Percentiles rank a stretch among this genome's conserved stretches.
phyloP scores from a whole-genome alignment of 2,329 filamentous ascomycete genomes.

The Berkeleyomyces rouxiae region DNA sequence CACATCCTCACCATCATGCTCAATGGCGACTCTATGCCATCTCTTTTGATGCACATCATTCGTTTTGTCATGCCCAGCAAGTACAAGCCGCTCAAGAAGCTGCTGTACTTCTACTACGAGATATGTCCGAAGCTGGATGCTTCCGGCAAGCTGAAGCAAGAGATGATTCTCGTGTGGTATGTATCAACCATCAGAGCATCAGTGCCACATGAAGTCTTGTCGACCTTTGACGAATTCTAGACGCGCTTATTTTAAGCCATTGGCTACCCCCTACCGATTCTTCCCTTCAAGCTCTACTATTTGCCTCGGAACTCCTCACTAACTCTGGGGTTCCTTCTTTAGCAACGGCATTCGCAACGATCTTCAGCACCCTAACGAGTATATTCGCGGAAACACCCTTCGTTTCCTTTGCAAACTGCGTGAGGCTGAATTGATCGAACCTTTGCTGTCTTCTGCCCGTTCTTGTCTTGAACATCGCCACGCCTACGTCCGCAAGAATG shows the following conservation, averaged over 20 bases:
- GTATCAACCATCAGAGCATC: constrained; percentile 6
- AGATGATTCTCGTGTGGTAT: constrained; percentile 98
- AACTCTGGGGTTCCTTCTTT: constrained; percentile 6
- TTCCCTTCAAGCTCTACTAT: constrained; percentile 16
- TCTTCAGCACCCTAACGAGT: constrained; percentile 93
- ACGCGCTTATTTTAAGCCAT: neutral
- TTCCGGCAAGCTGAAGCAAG: constrained; percentile 90
- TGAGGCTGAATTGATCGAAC: constrained; percentile 90
- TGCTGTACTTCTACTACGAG: constrained; percentile 98
- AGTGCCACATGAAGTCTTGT: neutral
- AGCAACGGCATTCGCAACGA: constrained; percentile 98
- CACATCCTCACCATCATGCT: constrained; percentile 93
- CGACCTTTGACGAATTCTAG: neutral
- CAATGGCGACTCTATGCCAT: constrained; percentile 90
- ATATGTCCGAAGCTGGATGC: constrained; percentile 92
- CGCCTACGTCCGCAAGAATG: constrained; percentile 95
- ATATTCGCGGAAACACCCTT: constrained; percentile 93
- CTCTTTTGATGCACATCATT: constrained; percentile 98
- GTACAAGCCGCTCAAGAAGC: constrained; percentile 90
- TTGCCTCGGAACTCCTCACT: neutral
- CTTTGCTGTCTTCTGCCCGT: constrained; percentile 79
- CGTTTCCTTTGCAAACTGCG: constrained; percentile 94
- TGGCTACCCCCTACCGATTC: neutral
- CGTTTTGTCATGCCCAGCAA: constrained; percentile 99
- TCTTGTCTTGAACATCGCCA: constrained; percentile 90